phyloP scores from a whole-genome alignment of 805 yeast genomes.

The Candida rishiriensis region DNA sequence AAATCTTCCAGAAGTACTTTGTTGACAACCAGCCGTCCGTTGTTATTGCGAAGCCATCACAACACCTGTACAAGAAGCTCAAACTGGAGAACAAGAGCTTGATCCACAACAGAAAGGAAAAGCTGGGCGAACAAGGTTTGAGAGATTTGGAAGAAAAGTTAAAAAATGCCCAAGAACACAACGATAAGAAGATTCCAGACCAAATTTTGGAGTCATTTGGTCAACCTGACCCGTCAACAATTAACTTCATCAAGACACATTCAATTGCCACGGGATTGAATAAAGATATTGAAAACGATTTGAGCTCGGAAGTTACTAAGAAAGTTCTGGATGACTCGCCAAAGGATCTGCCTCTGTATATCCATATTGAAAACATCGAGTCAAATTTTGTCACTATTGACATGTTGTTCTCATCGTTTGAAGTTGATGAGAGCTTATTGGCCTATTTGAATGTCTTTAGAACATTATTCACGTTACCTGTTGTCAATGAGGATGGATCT shows the following conservation, averaged over 20 bases:
- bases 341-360: constrained; percentile 53
- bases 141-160: constrained; percentile 45
- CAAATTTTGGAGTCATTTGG: constrained; percentile 56
- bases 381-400: constrained; percentile 76
- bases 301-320: constrained; percentile 18
- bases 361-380: constrained; percentile 75
- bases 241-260: constrained; percentile 64
- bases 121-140: constrained; percentile 60
- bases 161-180: constrained; percentile 57
- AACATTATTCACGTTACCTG: constrained; percentile 69
- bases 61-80: constrained; percentile 45
- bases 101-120: constrained; percentile 42
- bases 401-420: constrained; percentile 52
- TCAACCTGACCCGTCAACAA: constrained; percentile 69
- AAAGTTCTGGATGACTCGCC: constrained; percentile 32
- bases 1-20: constrained; percentile 46
- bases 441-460: constrained; percentile 63
- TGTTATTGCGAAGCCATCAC: constrained; percentile 70
- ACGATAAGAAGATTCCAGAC: constrained; percentile 76
- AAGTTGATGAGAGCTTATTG: constrained; percentile 46
- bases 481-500: constrained; percentile 57
- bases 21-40: constrained; percentile 60
- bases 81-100: constrained; percentile 49
- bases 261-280: constrained; percentile 59
- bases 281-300: constrained; percentile 27